These are phyloP conservation scores for Oryza punctata DNA, from an alignment of 176 grass and related monocot genomes.

Conservation along the genomic window DNA sequence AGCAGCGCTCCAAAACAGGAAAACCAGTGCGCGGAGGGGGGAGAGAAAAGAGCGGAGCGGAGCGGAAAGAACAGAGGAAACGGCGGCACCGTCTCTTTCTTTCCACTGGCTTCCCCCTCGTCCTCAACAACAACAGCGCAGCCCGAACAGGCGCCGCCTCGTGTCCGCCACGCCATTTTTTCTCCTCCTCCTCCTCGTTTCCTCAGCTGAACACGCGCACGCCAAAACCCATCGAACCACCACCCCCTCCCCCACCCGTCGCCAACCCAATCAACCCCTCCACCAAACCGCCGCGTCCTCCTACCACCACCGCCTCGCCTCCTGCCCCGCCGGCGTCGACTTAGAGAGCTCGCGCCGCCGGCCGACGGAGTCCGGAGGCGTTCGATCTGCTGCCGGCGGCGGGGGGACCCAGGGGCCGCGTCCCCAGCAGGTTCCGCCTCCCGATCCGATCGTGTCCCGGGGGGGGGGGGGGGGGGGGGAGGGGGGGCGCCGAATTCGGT, in stretches of 20 bases:
- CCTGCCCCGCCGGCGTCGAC: too few species aligned
- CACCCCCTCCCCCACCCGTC: background rate
- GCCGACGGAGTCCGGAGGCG: background rate
- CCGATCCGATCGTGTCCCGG: conserved; percentile 28
- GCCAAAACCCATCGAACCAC: conserved; percentile 40
- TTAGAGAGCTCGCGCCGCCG: background rate
- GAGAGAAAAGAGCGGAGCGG: background rate
- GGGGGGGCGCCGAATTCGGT: background rate
- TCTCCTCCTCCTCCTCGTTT: background rate
- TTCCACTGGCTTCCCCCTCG: background rate
- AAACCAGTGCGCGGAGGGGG: background rate
- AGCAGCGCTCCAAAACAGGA: background rate
- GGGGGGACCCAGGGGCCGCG: too few species aligned
- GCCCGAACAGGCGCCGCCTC: conserved; percentile 21
- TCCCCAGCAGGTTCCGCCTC: background rate
- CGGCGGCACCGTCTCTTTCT: background rate
- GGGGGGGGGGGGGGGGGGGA: background rate
- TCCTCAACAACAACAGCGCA: background rate
- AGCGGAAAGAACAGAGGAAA: background rate
- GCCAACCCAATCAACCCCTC: background rate
- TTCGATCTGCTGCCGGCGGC: conserved; percentile 18
- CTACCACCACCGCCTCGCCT: background rate
- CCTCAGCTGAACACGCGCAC: background rate
- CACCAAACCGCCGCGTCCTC: too few species aligned
- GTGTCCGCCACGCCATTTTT: conserved; percentile 38